These are phyloP conservation scores for Lotmaria passim DNA, from an alignment of 208 protist genomes.

Conservation along the genomic window DNA sequence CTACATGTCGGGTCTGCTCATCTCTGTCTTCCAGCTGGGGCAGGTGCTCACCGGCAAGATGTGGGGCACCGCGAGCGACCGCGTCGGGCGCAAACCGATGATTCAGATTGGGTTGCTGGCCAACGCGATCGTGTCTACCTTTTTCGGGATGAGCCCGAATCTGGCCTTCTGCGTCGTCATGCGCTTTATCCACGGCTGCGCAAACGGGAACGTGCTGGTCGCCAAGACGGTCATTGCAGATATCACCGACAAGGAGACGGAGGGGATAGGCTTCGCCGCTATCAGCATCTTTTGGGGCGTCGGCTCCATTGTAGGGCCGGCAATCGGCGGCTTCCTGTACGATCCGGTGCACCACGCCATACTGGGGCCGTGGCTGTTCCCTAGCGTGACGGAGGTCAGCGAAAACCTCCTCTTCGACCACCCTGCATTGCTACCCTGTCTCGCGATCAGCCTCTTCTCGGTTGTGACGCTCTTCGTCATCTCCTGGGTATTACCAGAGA, in stretches of 20 bases:
- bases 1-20: conserved; percentile 55
- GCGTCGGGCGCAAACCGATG: conserved; percentile 49
- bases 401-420: conserved; percentile 37
- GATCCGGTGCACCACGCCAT: conserved; percentile 49
- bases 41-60: conserved; percentile 56
- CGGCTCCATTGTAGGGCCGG: conserved; percentile 64
- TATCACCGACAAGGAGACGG: conserved; percentile 75
- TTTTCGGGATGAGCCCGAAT: conserved; percentile 67
- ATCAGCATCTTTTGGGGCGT: conserved; percentile 92
- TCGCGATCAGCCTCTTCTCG: conserved; percentile 35
- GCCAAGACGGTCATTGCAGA: conserved; percentile 81
- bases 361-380: conserved; percentile 30
- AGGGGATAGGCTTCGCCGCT: conserved; percentile 93
- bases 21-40: conserved; percentile 52
- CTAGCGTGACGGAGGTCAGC: conserved; percentile 22
- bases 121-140: conserved; percentile 55
- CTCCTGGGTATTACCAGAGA: conserved; percentile 38
- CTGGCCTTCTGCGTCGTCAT: conserved; percentile 56
- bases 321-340: conserved; percentile 70
- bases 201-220: conserved; percentile 81
- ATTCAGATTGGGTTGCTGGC: conserved; percentile 55
- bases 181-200: conserved; percentile 74
- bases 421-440: conserved; percentile 60
- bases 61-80: conserved; percentile 59
- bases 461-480: conserved; percentile 34